These are phyloP conservation scores for Talaromyces thailandensis DNA, from an alignment of 495 filamentous ascomycete species.

Conservation along the genomic window DNA sequence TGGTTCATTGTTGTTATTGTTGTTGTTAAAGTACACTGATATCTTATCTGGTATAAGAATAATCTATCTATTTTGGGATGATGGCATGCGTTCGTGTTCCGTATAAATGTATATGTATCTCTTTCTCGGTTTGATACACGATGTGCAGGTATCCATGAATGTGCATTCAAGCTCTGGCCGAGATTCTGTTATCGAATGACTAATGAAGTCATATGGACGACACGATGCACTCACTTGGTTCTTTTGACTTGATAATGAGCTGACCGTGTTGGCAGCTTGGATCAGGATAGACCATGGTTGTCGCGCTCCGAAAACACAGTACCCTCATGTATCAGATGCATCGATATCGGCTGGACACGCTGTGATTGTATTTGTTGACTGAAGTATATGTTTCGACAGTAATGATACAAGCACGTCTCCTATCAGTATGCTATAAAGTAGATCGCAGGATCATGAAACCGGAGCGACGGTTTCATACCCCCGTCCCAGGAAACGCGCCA, in stretches of 20 bases:
- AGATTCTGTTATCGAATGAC: neutral
- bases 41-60: neutral
- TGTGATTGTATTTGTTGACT: neutral
- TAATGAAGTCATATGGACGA: neutral
- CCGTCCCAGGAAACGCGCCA: constrained; percentile 92
- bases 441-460: neutral
- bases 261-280: neutral
- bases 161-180: neutral
- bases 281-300: neutral
- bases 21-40: neutral
- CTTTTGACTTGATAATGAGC: neutral
- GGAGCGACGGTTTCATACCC: constrained; percentile 47
- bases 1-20: neutral
- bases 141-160: no score
- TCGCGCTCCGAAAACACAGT: no score
- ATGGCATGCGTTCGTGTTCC: neutral
- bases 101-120: neutral
- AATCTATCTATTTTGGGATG: neutral
- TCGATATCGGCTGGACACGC: neutral
- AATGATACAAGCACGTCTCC: neutral
- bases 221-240: neutral
- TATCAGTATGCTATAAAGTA: neutral
- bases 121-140: neutral
- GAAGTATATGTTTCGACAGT: neutral
- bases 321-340: neutral